Percentiles rank a stretch among this genome's conserved stretches.
These are phyloP conservation scores for Dothiorella sarmentorum DNA, from an alignment of 2,329 filamentous ascomycete species.

Conservation along the genomic window DNA sequence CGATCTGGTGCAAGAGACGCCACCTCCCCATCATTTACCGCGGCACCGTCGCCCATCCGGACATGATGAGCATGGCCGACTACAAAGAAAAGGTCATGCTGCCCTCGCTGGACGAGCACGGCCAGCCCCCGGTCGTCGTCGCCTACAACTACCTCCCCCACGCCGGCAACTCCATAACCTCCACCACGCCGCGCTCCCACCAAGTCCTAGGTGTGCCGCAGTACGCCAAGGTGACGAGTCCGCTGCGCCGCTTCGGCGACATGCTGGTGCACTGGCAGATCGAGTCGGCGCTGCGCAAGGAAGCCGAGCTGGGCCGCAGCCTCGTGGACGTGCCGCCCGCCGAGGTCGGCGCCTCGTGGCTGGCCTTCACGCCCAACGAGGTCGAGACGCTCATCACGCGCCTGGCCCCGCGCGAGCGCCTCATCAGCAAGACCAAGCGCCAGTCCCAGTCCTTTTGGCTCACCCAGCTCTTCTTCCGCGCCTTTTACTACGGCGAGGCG, in stretches of 20 bases:
- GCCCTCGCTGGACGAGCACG: conserved; percentile 36
- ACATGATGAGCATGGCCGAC: conserved; percentile 17
- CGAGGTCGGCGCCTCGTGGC: conserved; percentile 25
- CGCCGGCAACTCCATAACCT: conserved; percentile 42
- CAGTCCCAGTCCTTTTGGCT: conserved; percentile 48
- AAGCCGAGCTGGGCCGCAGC: conserved; percentile 45
- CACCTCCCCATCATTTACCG: conserved; percentile 51
- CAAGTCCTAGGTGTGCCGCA: conserved; percentile 48
- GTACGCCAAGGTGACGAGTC: conserved; percentile 59
- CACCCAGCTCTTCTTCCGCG: conserved; percentile 54
- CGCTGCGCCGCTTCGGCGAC: conserved; percentile 59
- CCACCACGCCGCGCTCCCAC: conserved; percentile 49
- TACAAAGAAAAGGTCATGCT: conserved; percentile 35
- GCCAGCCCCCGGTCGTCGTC: conserved; percentile 34
- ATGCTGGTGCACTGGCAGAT: conserved; percentile 63
- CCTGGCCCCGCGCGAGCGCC: conserved; percentile 42
- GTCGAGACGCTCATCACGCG: conserved; percentile 50
- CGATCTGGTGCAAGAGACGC: conserved; percentile 50
- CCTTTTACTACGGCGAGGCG: conserved; percentile 54
- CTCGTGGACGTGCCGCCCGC: conserved; percentile 28
- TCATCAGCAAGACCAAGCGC: conserved; percentile 39
- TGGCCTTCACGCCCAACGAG: conserved; percentile 50
- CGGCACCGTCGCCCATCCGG: conserved; percentile 35
- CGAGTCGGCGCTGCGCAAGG: conserved; percentile 57
- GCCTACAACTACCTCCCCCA: conserved; percentile 42